phyloP scores from a whole-genome alignment of 2,329 filamentous ascomycete species.

The Davidsoniella australis region DNA sequence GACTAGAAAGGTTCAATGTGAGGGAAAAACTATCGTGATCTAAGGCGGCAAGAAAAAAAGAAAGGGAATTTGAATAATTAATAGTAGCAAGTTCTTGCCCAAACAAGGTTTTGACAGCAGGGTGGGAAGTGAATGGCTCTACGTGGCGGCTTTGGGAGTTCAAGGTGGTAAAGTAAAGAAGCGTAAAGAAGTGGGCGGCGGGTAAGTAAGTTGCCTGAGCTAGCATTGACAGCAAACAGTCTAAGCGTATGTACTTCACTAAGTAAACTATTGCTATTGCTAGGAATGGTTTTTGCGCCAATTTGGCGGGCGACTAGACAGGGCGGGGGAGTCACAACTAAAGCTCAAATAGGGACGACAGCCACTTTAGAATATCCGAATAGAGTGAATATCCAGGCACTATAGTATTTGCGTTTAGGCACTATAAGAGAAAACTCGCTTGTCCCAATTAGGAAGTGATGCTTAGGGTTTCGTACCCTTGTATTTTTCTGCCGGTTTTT shows the following conservation, averaged over 20 bases:
- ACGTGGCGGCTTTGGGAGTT: conserved; percentile 6
- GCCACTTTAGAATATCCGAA: not conserved
- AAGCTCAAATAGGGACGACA: no score
- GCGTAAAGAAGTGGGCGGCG: not conserved
- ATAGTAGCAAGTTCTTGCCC: not conserved
- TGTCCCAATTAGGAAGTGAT: no score
- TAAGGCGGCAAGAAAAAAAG: not conserved
- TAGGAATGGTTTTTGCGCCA: not conserved
- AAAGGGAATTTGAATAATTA: not conserved
- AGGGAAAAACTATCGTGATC: not conserved
- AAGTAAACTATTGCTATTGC: no score
- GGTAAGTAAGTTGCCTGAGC: no score
- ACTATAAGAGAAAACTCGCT: no score
- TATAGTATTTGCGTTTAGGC: no score
- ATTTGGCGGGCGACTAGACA: not conserved
- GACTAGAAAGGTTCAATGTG: not conserved
- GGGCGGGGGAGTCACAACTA: not conserved
- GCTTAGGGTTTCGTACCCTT: no score
- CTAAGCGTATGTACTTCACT: no score
- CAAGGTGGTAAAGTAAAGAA: not conserved
- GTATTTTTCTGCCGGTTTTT: no score
- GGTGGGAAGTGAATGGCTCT: conserved; percentile 1
- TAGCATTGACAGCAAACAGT: no score
- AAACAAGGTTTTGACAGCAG: conserved; percentile 3
- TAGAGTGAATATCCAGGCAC: no score